phyloP scores from a whole-genome alignment of 2,329 filamentous ascomycete species.

The Pleurostoma richardsiae region DNA sequence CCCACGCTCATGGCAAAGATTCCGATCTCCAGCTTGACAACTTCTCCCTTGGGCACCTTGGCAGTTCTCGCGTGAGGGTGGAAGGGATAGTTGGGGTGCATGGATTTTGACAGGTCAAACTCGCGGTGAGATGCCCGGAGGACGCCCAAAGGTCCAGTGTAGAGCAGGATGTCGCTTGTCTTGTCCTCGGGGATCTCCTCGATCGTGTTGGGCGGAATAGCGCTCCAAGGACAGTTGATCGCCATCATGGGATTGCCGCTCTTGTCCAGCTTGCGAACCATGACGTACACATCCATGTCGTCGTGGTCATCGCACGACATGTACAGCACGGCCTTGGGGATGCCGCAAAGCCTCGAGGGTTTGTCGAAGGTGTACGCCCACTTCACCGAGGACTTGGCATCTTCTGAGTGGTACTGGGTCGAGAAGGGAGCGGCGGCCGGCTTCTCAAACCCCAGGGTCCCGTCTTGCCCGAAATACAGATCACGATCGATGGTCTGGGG shows the following conservation, averaged over 20 bases:
- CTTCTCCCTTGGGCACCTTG: no score
- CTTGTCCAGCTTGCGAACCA: conserved; percentile 28
- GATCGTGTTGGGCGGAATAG: conserved; percentile 11
- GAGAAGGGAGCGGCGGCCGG: no score
- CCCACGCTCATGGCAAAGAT: no score
- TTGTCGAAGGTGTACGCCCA: conserved; percentile 30
- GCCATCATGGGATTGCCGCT: conserved; percentile 12
- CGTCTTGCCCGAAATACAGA: conserved; percentile 13
- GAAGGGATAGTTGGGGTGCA: conserved; percentile 22
- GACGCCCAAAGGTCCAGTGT: conserved; percentile 17
- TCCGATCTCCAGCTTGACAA: no score
- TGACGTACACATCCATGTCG: conserved; percentile 35
- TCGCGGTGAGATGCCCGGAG: conserved; percentile 16
- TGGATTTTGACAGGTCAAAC: conserved; percentile 14
- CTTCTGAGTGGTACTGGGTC: no score
- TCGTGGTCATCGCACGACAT: conserved; percentile 32
- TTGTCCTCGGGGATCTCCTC: conserved; percentile 12
- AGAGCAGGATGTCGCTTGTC: conserved; percentile 15
- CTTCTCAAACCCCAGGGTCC: conserved; percentile 14
- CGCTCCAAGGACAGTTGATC: conserved; percentile 18
- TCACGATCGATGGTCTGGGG: conserved; percentile 25
- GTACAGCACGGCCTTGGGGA: conserved; percentile 35
- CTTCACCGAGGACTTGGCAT: no score
- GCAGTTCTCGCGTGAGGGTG: no score
- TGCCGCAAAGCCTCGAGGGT: conserved; percentile 29